Percentiles rank a stretch among this genome's conserved stretches.
These are phyloP conservation scores for Microthyrium microscopicum DNA, from an alignment of 2,329 filamentous ascomycete species.

Conservation along the genomic window DNA sequence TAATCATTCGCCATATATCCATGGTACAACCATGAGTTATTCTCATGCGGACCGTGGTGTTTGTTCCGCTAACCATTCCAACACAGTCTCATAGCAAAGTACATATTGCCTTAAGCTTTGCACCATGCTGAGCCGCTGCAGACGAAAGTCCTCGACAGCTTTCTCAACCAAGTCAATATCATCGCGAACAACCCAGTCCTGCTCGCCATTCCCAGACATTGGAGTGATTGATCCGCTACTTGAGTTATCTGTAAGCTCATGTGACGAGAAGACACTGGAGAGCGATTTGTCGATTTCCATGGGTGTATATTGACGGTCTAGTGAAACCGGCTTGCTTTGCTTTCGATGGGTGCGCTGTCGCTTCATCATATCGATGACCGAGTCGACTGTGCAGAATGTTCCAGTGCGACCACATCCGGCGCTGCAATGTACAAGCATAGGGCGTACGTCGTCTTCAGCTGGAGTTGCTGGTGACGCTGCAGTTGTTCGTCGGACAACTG, in stretches of 20 bases:
- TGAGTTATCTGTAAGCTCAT: conserved; percentile 11
- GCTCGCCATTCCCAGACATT: conserved; percentile 22
- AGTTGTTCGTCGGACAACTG: conserved; percentile 37
- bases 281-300: conserved; percentile 26
- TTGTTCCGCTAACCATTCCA: conserved; percentile 63
- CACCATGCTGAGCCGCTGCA: conserved; percentile 87
- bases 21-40: too few species aligned
- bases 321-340: conserved; percentile 6
- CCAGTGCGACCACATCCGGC: conserved; percentile 92
- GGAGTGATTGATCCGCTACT: conserved; percentile 11
- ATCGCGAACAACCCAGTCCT: conserved; percentile 52
- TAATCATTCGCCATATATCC: too few species aligned
- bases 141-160: conserved; percentile 80
- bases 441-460: conserved; percentile 38
- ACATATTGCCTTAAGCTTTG: conserved; percentile 88
- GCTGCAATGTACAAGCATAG: conserved; percentile 85
- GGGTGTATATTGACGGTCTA: conserved; percentile 21
- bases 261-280: conserved; percentile 4
- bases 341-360: conserved; percentile 36
- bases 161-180: conserved; percentile 64
- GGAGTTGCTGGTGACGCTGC: conserved; percentile 22
- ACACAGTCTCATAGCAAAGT: conserved; percentile 84
- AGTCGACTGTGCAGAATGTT: conserved; percentile 92
- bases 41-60: too few species aligned
- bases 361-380: conserved; percentile 90